These are phyloP conservation scores for Alisma plantagoaquatica DNA, from an alignment of 106 monocot genomes.

Conservation along the genomic window DNA sequence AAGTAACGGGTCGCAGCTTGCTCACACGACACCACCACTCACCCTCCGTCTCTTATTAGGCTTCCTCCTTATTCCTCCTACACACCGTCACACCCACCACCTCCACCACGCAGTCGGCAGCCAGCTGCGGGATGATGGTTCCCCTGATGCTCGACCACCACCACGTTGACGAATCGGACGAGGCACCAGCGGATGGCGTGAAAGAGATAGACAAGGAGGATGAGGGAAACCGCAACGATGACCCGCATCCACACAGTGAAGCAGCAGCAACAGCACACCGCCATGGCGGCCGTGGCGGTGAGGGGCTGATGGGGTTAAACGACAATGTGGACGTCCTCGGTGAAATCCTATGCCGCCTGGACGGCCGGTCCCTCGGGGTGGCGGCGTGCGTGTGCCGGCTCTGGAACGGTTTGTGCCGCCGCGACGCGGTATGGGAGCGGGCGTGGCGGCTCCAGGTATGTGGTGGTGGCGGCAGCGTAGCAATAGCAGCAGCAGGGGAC, in stretches of 20 bases:
- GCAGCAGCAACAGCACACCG: no score
- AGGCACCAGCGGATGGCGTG: no score
- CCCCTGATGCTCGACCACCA: no score
- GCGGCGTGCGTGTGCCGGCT: conserved; percentile 58
- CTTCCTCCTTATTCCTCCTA: no score
- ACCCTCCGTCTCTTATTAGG: no score
- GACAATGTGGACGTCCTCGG: conserved; percentile 61
- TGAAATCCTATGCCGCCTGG: conserved; percentile 42
- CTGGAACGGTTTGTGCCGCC: conserved; percentile 26
- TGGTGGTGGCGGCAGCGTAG: conserved; percentile 4
- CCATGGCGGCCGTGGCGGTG: no score
- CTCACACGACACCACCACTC: not conserved
- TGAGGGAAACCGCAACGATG: no score
- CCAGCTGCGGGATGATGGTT: no score
- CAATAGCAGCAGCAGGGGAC: no score
- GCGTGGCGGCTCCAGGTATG: conserved; percentile 35
- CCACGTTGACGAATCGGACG: no score
- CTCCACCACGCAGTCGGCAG: not conserved
- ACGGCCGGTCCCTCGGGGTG: conserved; percentile 49
- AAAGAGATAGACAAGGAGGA: no score
- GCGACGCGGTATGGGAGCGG: conserved; percentile 53
- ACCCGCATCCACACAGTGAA: no score
- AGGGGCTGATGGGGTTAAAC: conserved; percentile 25
- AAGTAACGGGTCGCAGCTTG: not conserved
- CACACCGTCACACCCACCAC: not conserved